phyloP scores from a whole-genome alignment of 2,329 filamentous ascomycete species.

The Fusarium agapanthi region DNA sequence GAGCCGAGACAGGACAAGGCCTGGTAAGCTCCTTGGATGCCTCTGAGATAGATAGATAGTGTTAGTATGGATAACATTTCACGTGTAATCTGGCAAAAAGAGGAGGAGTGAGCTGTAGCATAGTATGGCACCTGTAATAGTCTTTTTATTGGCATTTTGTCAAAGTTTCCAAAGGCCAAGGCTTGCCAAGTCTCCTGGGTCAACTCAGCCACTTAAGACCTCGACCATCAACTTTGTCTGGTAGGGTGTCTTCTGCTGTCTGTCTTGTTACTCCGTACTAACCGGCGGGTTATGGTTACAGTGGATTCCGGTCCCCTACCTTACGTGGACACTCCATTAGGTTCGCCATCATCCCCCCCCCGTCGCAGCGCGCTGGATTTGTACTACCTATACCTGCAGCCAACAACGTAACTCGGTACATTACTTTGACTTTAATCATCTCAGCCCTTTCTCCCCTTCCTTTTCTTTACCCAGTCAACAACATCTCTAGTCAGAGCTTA shows the following conservation, averaged over 20 bases:
- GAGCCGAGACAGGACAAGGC: not conserved
- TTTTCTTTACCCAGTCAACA: constrained; percentile 1
- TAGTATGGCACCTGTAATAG: not conserved
- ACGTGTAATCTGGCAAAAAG: not conserved
- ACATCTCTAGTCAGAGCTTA: constrained; percentile 9
- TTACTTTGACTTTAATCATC: constrained; percentile 6
- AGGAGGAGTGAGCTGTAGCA: not conserved
- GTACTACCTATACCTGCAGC: not conserved
- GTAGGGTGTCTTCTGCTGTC: not conserved
- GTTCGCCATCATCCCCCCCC: constrained; percentile 35
- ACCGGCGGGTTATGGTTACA: constrained; percentile 31
- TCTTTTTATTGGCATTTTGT: not conserved
- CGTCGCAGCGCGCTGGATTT: constrained; percentile 26
- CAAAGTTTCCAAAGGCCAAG: not conserved
- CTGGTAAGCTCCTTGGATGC: constrained; percentile 29
- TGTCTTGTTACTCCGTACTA: constrained; percentile 28
- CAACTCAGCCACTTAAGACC: constrained; percentile 28
- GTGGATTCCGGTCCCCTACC: constrained; percentile 39
- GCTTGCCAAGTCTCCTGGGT: constrained; percentile 30
- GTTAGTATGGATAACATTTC: not conserved
- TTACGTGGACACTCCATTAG: constrained; percentile 41
- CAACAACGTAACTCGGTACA: constrained; percentile 4
- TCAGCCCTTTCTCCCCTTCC: constrained; percentile 14
- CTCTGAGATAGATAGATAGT: constrained; percentile 6
- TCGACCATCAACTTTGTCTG: constrained; percentile 13